These are phyloP conservation scores for Boletus patriciae DNA, from an alignment of 768 basidiomycete species.

Conservation along the genomic window DNA sequence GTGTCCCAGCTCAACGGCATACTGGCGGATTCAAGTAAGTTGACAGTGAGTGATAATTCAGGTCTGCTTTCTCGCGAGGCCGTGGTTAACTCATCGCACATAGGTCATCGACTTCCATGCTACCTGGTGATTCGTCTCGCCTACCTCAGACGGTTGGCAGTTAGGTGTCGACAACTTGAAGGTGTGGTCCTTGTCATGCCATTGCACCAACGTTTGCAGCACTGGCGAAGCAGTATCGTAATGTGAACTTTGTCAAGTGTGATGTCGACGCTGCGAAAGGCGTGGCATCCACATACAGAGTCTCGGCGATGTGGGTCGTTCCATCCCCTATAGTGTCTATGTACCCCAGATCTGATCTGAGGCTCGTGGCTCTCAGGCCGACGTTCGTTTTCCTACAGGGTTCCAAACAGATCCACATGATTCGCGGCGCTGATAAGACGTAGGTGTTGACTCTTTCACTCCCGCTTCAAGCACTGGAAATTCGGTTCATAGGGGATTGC, in stretches of 20 bases:
- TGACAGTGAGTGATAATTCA: conserved; percentile 51
- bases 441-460: conserved; percentile 35
- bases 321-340: not conserved
- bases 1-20: conserved; percentile 61
- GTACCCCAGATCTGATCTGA: not conserved
- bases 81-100: not conserved
- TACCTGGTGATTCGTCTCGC: conserved; percentile 54
- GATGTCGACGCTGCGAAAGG: conserved; percentile 74
- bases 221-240: conserved; percentile 63
- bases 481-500: conserved; percentile 49
- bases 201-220: conserved; percentile 78
- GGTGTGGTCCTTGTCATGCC: conserved; percentile 85
- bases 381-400: conserved; percentile 81
- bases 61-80: not conserved
- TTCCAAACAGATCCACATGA: conserved; percentile 61
- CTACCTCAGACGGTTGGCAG: not conserved
- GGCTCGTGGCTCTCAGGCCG: conserved; percentile 51
- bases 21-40: conserved; percentile 58
- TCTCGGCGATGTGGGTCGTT: conserved; percentile 68
- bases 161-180: conserved; percentile 34
- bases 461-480: conserved; percentile 2
- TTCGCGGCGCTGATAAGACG: conserved; percentile 70
- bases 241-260: conserved; percentile 82
- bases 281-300: conserved; percentile 59
- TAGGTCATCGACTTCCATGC: conserved; percentile 89